Evolutionary conservation across 257 asterid species (phyloP).

Genomic region (Petunia axillaris): DNA sequence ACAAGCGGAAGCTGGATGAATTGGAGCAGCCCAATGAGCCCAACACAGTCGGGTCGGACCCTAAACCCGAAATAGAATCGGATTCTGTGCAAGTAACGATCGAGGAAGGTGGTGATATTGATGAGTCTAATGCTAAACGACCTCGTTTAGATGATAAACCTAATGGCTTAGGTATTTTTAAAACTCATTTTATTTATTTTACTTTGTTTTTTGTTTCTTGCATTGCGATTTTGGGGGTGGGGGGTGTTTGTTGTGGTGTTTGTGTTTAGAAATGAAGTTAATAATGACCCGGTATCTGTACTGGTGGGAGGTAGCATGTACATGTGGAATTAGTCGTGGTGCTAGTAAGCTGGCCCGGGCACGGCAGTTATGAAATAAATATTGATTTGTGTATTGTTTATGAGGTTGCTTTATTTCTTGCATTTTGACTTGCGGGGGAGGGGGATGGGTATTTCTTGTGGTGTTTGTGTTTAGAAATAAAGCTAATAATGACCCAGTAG

Average conservation of each 20-base stretch:
- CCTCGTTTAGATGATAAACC: constrained; percentile 68
- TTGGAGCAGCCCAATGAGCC: constrained; percentile 56
- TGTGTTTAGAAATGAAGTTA: neutral
- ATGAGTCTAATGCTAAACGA: constrained; percentile 74
- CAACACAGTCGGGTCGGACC: constrained; percentile 36
- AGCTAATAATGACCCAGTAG: neutral
- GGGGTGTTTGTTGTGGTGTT: neutral
- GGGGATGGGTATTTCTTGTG: neutral
- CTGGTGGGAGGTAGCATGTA: too few species aligned
- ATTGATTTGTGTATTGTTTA: neutral
- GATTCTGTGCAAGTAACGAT: constrained; percentile 40
- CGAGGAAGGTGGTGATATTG: constrained; percentile 49
- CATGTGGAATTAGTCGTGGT: too few species aligned
- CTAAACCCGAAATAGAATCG: constrained; percentile 27
- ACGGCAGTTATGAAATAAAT: too few species aligned
- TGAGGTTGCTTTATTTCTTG: neutral
- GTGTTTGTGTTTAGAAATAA: neutral
- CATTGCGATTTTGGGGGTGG: neutral
- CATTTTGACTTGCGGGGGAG: neutral
- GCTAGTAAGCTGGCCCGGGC: too few species aligned
- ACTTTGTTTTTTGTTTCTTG: neutral
- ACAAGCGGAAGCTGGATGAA: constrained; percentile 86
- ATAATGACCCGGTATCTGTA: neutral
- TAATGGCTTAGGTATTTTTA: constrained; percentile 47
- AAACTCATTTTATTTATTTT: neutral